A percentile compares a stretch with the other conserved stretches of the same genome.
Conservation (phyloP, 139 green algal genomes). For the Asterochloris erici region DNA sequence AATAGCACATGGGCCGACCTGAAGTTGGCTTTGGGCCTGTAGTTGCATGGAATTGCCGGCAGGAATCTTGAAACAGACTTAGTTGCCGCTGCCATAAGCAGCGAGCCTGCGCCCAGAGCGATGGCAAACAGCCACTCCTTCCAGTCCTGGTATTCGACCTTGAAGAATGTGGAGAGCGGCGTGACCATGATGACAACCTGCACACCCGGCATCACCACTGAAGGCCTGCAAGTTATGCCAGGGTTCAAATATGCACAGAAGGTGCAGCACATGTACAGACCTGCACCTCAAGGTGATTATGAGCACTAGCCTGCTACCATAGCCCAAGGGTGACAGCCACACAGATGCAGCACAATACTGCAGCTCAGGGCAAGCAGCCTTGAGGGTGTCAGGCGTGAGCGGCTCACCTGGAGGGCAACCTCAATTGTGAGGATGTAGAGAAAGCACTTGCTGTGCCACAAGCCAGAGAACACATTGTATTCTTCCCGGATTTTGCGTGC, state of each 20-base stretch:
- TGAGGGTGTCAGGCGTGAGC: too few species aligned
- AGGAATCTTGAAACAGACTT: constrained; percentile 1
- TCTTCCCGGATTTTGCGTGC: constrained; percentile 83
- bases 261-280: too few species aligned
- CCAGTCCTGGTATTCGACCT: constrained; percentile 40
- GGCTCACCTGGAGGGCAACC: constrained; percentile 53
- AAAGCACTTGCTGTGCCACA: constrained; percentile 72
- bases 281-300: too few species aligned
- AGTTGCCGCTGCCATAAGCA: constrained; percentile 8
- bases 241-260: too few species aligned
- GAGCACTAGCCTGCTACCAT: too few species aligned
- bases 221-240: too few species aligned
- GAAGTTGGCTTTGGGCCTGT: too few species aligned
- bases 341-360: too few species aligned
- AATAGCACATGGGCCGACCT: too few species aligned
- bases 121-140: constrained; percentile 65
- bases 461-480: constrained; percentile 77
- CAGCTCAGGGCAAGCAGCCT: too few species aligned
- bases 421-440: constrained; percentile 66
- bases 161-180: constrained; percentile 71
- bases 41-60: too few species aligned
- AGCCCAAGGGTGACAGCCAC: too few species aligned
- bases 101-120: constrained; percentile 35
- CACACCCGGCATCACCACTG: neutral
- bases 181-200: constrained; percentile 54